These are phyloP conservation scores for Tolypocladium nubicola DNA, from an alignment of 2,329 filamentous ascomycete species.

Conservation along the genomic window DNA sequence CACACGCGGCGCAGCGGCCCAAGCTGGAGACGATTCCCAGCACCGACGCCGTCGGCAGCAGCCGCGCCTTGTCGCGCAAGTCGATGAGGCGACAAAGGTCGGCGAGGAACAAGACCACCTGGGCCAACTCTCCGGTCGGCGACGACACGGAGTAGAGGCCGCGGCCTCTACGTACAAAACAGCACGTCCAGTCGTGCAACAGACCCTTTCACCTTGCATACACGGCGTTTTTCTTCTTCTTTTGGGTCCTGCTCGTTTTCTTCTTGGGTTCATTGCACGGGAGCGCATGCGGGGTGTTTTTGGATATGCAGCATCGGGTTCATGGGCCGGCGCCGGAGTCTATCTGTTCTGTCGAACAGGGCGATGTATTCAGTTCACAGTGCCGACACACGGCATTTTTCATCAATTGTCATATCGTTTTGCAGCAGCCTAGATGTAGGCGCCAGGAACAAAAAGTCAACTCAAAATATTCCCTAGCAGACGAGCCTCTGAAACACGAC, in stretches of 20 bases:
- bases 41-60: constrained; percentile 21
- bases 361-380: background rate
- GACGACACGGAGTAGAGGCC: constrained; percentile 22
- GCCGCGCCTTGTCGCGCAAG: constrained; percentile 16
- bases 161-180: background rate
- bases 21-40: constrained; percentile 37
- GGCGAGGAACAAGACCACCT: constrained; percentile 14
- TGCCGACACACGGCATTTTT: background rate
- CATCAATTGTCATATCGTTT: background rate
- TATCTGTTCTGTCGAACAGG: constrained; percentile 5
- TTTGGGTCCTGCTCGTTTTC: constrained; percentile 1
- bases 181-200: background rate
- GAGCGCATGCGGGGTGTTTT: constrained; percentile 3
- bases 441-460: background rate
- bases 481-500: background rate
- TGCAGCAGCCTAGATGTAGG: background rate
- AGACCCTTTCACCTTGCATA: constrained; percentile 1
- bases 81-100: constrained; percentile 19
- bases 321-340: constrained; percentile 9
- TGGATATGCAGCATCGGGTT: background rate
- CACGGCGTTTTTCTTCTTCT: constrained; percentile 2
- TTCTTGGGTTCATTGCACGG: constrained; percentile 4
- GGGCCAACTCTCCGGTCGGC: constrained; percentile 24
- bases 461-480: background rate
- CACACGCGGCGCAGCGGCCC: constrained; percentile 28